Conservation (phyloP, 2,329 filamentous ascomycete species). For the Phialophora verrucosa region DNA sequence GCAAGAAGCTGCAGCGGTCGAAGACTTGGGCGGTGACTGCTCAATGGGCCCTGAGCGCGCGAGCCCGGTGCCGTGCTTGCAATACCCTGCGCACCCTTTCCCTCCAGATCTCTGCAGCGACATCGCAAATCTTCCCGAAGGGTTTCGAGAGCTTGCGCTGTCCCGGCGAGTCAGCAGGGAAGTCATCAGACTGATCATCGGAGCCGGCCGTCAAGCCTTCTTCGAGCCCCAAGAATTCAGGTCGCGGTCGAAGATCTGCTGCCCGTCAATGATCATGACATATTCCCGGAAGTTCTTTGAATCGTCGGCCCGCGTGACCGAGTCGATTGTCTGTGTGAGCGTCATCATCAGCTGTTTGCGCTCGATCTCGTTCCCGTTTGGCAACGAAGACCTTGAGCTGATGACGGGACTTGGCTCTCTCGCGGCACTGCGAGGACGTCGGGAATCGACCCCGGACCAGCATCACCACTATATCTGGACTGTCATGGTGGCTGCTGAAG, state of each 20-base stretch:
- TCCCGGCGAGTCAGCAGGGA: constrained; percentile 10
- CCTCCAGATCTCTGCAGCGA: constrained; percentile 14
- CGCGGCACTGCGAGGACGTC: neutral
- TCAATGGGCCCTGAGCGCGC: neutral
- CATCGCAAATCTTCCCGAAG: constrained; percentile 14
- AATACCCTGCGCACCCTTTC: constrained; percentile 19
- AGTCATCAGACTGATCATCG: constrained; percentile 12
- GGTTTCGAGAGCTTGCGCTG: constrained; percentile 17
- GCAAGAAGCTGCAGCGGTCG: neutral
- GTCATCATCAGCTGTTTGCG: constrained; percentile 12
- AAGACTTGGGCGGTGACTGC: neutral
- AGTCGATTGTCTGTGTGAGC: constrained; percentile 15
- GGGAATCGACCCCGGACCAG: constrained; percentile 12
- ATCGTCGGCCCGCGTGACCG: constrained; percentile 11
- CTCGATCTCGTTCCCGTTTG: neutral
- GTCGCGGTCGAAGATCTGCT: neutral
- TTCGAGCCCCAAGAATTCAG: neutral
- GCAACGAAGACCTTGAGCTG: neutral
- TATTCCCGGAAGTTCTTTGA: constrained; percentile 1
- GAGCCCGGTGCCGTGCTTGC: neutral
- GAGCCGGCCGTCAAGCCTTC: constrained; percentile 7
- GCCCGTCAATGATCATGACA: constrained; percentile 10
- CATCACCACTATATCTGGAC: constrained; percentile 14
- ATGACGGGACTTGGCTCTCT: neutral
- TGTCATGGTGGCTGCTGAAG: constrained; percentile 10